Evolutionary conservation across 2,329 filamentous ascomycete species (phyloP).

Genomic region (Calonectria montana): DNA sequence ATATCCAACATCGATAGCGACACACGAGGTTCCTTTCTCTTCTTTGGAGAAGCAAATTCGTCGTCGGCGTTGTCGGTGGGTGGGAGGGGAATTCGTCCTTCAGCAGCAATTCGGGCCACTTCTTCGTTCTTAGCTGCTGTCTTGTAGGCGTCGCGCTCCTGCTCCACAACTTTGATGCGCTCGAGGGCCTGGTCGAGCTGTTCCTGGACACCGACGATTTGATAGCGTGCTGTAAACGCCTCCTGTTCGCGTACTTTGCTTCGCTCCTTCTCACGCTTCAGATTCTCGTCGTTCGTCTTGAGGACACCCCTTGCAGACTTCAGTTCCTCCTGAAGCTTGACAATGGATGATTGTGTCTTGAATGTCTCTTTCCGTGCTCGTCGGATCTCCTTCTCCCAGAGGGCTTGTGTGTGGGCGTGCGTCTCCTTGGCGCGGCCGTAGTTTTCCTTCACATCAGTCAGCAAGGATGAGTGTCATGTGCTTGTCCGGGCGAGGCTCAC

Average conservation of each 20-base stretch:
- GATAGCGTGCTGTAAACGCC: slow-evolving; percentile 74
- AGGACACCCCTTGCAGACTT: slow-evolving; percentile 68
- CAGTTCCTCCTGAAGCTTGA: slow-evolving; percentile 80
- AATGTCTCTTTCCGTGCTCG: slow-evolving; percentile 78
- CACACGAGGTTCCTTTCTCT: slow-evolving; percentile 53
- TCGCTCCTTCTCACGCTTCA: slow-evolving; percentile 73
- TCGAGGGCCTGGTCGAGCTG: slow-evolving; percentile 74
- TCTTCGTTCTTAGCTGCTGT: slow-evolving; percentile 79
- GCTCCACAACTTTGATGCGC: slow-evolving; percentile 73
- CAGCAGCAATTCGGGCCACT: slow-evolving; percentile 76
- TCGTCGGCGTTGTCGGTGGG: slow-evolving; percentile 63
- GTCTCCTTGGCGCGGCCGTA: slow-evolving; percentile 78
- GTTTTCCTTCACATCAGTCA: slow-evolving; percentile 67
- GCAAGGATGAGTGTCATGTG: neutral
- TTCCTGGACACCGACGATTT: slow-evolving; percentile 73
- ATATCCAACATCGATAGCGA: slow-evolving; percentile 63
- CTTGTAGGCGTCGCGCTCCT: slow-evolving; percentile 81
- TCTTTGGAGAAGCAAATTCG: slow-evolving; percentile 72
- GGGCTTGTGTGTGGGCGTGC: slow-evolving; percentile 71
- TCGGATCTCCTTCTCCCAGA: slow-evolving; percentile 81
- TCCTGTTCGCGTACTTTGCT: slow-evolving; percentile 74
- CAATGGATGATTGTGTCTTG: slow-evolving; percentile 76
- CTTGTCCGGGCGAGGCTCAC: slow-evolving; percentile 52
- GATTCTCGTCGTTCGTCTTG: slow-evolving; percentile 66
- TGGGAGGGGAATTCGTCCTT: slow-evolving; percentile 76